phyloP scores from a whole-genome alignment of 306 rosid genomes.

The Amphicarpaea edgeworthii region DNA sequence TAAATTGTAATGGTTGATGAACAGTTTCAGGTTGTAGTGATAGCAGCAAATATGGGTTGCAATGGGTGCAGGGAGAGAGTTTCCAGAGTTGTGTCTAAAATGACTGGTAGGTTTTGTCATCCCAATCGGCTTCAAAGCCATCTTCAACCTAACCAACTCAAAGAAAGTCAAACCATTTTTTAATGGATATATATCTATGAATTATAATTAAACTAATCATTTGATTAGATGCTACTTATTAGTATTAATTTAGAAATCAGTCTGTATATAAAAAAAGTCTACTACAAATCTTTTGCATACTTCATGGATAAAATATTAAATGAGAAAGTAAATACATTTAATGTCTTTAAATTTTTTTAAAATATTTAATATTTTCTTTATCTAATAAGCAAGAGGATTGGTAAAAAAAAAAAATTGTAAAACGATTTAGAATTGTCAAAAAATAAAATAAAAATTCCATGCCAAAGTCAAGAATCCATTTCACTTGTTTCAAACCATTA shows the following conservation, averaged over 20 bases:
- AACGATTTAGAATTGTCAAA: not conserved
- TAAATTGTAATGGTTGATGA: conserved; percentile 15
- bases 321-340: not conserved
- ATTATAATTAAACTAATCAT: not conserved
- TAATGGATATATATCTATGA: not conserved
- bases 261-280: not conserved
- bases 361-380: not conserved
- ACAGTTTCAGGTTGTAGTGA: conserved; percentile 54
- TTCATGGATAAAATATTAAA: not conserved
- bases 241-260: not conserved
- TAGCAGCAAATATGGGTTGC: conserved; percentile 47
- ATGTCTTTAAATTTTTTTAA: not conserved
- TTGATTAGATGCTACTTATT: not conserved
- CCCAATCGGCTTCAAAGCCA: not conserved
- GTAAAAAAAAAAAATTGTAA: not conserved
- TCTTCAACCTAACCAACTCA: not conserved
- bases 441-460: too few species aligned
- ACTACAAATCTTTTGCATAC: not conserved
- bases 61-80: conserved; percentile 44
- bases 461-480: not conserved
- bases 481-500: not conserved
- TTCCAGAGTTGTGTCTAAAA: conserved; percentile 47
- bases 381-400: not conserved
- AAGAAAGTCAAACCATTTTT: not conserved
- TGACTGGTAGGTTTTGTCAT: conserved; percentile 41